Percentiles rank a stretch among this genome's conserved stretches.
phyloP scores from a whole-genome alignment of 345 rosid genomes.

The Eucalyptus grandis region DNA sequence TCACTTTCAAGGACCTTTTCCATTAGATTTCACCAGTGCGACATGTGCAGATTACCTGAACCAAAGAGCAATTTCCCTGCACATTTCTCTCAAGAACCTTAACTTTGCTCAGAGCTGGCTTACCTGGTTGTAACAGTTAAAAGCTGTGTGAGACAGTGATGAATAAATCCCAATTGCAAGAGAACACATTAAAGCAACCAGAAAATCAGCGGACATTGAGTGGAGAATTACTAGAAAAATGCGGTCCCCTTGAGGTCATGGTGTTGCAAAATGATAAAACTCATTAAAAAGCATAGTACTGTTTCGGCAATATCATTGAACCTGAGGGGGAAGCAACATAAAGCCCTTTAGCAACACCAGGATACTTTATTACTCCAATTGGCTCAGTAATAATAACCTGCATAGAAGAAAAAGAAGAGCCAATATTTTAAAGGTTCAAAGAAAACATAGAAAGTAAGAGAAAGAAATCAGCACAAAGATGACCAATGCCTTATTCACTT shows the following conservation, averaged over 20 bases:
- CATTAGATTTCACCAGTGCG: background rate
- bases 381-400: conserved; percentile 68
- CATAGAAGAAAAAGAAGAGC: background rate
- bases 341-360: conserved; percentile 81
- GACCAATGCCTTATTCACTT: background rate
- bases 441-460: background rate
- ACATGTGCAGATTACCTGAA: conserved; percentile 36
- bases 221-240: background rate
- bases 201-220: background rate
- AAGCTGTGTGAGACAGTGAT: background rate
- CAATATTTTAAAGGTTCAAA: background rate
- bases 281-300: background rate
- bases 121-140: conserved; percentile 22
- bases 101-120: conserved; percentile 72
- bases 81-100: conserved; percentile 56
- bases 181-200: background rate
- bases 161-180: background rate
- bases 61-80: conserved; percentile 29
- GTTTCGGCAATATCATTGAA: background rate
- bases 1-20: background rate
- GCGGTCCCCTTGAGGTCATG: background rate
- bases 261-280: background rate
- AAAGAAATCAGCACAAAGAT: background rate
- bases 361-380: conserved; percentile 57
- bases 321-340: conserved; percentile 79